Percentiles rank a stretch among this genome's conserved stretches.
Evolutionary conservation across 2,329 filamentous ascomycete species (phyloP).

Genomic region (Apiospora arundinis): DNA sequence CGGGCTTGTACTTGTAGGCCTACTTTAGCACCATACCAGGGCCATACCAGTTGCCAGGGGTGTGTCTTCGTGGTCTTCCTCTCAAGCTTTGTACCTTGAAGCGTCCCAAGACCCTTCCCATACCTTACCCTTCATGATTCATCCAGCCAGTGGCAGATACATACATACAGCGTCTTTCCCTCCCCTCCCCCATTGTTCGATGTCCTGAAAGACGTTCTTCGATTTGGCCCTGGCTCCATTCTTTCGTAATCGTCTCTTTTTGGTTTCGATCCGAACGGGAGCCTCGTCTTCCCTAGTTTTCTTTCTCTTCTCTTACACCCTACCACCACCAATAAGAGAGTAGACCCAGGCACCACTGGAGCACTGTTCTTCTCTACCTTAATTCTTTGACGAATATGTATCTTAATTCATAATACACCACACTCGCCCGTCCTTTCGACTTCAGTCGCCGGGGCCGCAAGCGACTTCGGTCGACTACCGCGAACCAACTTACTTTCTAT

Average conservation of each 20-base stretch:
- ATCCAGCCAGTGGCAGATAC: not conserved
- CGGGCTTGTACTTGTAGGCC: not conserved
- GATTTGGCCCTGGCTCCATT: not conserved
- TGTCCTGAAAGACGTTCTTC: constrained; percentile 2
- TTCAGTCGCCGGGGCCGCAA: constrained; percentile 9
- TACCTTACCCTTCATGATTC: constrained; percentile 8
- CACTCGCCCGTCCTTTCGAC: constrained; percentile 7
- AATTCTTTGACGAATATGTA: constrained; percentile 6
- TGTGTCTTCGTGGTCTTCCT: no score
- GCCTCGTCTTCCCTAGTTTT: not conserved
- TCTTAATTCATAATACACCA: constrained; percentile 18
- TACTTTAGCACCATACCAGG: not conserved
- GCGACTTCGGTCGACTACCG: not conserved
- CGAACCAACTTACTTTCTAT: not conserved
- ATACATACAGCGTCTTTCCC: not conserved
- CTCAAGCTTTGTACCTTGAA: constrained; percentile 1
- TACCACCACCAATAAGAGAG: constrained; percentile 7
- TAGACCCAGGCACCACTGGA: not conserved
- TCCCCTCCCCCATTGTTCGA: constrained; percentile 12
- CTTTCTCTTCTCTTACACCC: constrained; percentile 2
- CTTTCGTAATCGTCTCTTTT: constrained; percentile 15
- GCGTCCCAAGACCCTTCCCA: constrained; percentile 7
- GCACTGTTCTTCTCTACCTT: not conserved
- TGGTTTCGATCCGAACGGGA: constrained; percentile 1
- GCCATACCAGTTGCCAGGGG: no score